Evolutionary conservation across 2,329 filamentous ascomycete species (phyloP), one percentile per base, ranked within the genome.

Genomic region (Madurella mycetomatis): DNA sequence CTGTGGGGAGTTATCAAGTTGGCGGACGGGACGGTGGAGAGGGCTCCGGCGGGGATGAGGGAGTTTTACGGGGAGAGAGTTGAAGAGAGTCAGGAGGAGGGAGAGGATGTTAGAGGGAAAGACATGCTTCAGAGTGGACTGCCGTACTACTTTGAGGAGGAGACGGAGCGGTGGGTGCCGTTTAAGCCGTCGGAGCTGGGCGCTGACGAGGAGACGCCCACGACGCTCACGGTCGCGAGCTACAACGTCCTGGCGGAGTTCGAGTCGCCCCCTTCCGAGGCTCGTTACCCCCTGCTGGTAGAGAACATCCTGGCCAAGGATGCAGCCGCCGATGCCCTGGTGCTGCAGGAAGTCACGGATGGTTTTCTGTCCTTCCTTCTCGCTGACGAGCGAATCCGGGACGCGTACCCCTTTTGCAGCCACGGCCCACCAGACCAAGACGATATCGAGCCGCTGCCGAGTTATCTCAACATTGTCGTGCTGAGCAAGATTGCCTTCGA

Each of bases 301-400:
- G 61, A 66, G 7, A 79, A 73, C 52, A 65, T 82, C 2, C 62
- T 81, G 4, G 72, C 73, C 0, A 52, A 64, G 4, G 65, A 68
- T 8, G 76, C 76, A 2, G 54, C 63, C 0, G 70, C 79, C 8
- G 78, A 82, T 53, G 66, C 80, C 2, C 59, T 81, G 9, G 70
- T 81, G 2, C 72, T 88, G 5, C 77, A 87, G 64, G 85, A 87
- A 67, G 80, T 87, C 1, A 85, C 83, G 0, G 83, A 87, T 57
- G 74, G 81, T 41, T 85, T 87, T 56, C 73, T 88, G 0, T 73
- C 74, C 0, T 76, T 75, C 53, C 69, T 88, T 0, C 76, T 87
- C 1, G 62, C 64, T 2, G 66, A 80, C 51, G 55, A 68, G 2
- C 62, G 68, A 2, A 70, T 87, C 19, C 73, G 73, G 30, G 59